A percentile compares a stretch with the other conserved stretches of the same genome.
Conservation (phyloP, 2,329 filamentous ascomycete species). For the Penicillium corylophilum region DNA sequence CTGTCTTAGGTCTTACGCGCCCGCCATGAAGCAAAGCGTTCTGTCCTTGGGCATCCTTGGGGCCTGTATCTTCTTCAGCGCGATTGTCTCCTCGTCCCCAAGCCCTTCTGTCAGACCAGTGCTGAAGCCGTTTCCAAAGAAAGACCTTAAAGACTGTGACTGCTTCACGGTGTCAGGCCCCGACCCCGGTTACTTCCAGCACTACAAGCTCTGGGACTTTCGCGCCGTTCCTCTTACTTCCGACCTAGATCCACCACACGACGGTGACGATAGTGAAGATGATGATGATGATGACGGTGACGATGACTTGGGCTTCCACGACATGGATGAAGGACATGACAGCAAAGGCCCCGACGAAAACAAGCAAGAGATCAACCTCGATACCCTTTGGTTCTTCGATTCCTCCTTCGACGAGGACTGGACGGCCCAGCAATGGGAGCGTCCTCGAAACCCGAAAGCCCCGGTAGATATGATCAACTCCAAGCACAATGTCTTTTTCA, state of each 20-base stretch:
- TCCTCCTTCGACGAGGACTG: constrained; percentile 39
- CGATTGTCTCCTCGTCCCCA: constrained; percentile 2
- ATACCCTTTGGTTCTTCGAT: constrained; percentile 33
- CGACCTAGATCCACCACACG: neutral
- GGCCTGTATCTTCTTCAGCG: constrained; percentile 6
- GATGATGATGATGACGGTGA: constrained; percentile 13
- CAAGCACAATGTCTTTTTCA: constrained; percentile 48
- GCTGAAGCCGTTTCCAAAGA: neutral
- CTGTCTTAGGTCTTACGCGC: neutral
- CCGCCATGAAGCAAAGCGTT: constrained; percentile 11
- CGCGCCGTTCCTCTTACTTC: constrained; percentile 36
- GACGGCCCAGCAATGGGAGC: constrained; percentile 48
- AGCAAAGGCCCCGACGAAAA: neutral
- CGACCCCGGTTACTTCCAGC: constrained; percentile 49
- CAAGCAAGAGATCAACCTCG: constrained; percentile 4
- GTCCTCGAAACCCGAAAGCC: constrained; percentile 35
- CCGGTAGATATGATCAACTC: constrained; percentile 49
- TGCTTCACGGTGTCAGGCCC: constrained; percentile 49
- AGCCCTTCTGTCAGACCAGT: neutral
- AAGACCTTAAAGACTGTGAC: constrained; percentile 36
- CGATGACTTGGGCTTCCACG: constrained; percentile 4
- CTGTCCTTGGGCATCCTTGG: neutral
- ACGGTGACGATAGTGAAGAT: constrained; percentile 17
- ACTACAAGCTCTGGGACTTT: constrained; percentile 55
- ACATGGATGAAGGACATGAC: constrained; percentile 1